These are phyloP conservation scores for Apiospora arundinis DNA, from an alignment of 2,329 filamentous ascomycete genomes.

Conservation along the genomic window DNA sequence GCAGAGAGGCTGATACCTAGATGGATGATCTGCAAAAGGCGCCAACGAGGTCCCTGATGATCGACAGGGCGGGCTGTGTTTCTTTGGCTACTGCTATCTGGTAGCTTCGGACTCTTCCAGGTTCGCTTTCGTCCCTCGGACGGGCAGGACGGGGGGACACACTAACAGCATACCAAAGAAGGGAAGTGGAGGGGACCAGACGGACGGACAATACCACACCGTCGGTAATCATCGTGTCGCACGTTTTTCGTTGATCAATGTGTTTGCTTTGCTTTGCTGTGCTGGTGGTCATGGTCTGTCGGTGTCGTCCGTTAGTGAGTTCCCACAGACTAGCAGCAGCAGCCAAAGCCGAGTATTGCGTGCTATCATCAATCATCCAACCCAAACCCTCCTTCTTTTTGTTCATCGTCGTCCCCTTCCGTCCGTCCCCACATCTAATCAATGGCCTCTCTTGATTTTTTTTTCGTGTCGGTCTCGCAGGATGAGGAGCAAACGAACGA, in stretches of 20 bases:
- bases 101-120: background rate
- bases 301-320: background rate
- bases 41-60: background rate
- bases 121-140: too few relatives aligned
- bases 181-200: too few relatives aligned
- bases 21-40: background rate
- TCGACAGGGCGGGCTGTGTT: background rate
- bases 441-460: background rate
- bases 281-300: background rate
- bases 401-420: background rate
- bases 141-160: background rate
- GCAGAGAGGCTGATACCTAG: too few relatives aligned
- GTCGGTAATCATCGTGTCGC: background rate
- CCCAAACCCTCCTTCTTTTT: background rate
- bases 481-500: background rate
- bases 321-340: too few relatives aligned
- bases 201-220: conserved; percentile 1
- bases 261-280: too few relatives aligned
- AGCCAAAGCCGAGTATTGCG: too few relatives aligned
- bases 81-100: too few relatives aligned
- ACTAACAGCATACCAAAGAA: too few relatives aligned
- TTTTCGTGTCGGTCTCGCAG: background rate
- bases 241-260: background rate
- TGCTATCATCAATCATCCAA: background rate
- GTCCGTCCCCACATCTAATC: background rate